These are phyloP conservation scores for Mycena chlorophos DNA, from an alignment of 768 basidiomycete species.

Conservation along the genomic window DNA sequence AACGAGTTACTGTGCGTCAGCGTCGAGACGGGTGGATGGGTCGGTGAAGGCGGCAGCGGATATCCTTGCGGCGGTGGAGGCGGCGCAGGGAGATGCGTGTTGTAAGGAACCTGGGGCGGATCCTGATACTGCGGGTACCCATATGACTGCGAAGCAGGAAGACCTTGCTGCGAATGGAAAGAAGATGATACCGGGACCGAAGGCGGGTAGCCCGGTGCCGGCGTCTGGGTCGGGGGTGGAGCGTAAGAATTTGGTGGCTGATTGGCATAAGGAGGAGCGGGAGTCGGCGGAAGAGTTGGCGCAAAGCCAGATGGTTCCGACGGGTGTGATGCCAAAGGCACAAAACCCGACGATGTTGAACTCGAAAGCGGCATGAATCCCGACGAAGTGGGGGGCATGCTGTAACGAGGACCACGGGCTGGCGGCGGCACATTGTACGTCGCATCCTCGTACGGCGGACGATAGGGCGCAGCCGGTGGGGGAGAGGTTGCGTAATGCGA, in stretches of 20 bases:
- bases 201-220: conserved; percentile 25
- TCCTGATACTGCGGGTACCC: conserved; percentile 39
- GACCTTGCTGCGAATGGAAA: conserved; percentile 41
- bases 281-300: conserved; percentile 46
- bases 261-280: conserved; percentile 34
- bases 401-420: conserved; percentile 60
- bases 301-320: conserved; percentile 37
- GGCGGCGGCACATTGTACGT: conserved; percentile 41
- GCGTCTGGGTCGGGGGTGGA: conserved; percentile 32
- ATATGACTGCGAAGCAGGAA: conserved; percentile 35
- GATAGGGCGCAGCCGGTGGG: conserved; percentile 41
- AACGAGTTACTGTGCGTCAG: conserved; percentile 32
- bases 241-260: conserved; percentile 31
- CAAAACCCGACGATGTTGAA: conserved; percentile 38
- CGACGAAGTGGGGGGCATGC: conserved; percentile 63
- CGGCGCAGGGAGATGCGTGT: conserved; percentile 28
- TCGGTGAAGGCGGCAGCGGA: conserved; percentile 33
- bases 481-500: conserved; percentile 27
- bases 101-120: conserved; percentile 40
- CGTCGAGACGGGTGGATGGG: conserved; percentile 36
- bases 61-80: conserved; percentile 37
- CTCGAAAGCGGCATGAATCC: conserved; percentile 63
- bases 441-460: conserved; percentile 25
- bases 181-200: conserved; percentile 35
- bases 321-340: conserved; percentile 35